Evolutionary conservation across 345 rosid species (phyloP).

Genomic region (Rubroshorea leprosula): DNA sequence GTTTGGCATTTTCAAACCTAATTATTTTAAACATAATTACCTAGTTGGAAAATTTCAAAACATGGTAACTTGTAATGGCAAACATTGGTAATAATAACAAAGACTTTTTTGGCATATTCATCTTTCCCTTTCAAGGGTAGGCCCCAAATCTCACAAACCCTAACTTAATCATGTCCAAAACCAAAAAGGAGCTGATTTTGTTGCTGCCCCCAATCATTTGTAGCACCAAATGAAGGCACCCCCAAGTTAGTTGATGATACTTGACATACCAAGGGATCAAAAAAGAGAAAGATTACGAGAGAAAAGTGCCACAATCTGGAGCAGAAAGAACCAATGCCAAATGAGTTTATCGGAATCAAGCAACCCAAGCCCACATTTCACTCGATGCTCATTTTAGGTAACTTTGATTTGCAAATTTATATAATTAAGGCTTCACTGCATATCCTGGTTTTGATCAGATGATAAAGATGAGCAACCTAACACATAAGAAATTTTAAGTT

Average conservation of each 20-base stretch:
- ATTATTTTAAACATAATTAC: slow-evolving; percentile 27
- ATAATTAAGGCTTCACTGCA: too few species aligned
- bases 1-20: slow-evolving; percentile 36
- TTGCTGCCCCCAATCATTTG: slow-evolving; percentile 40
- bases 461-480: too few species aligned
- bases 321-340: too few species aligned
- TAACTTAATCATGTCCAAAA: slow-evolving; percentile 19
- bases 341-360: too few species aligned
- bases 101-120: slow-evolving; percentile 37
- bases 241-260: slow-evolving; percentile 25
- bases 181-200: slow-evolving; percentile 25
- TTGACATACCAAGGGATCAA: slow-evolving; percentile 23
- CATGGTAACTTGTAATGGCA: slow-evolving; percentile 51
- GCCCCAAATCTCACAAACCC: slow-evolving; percentile 21
- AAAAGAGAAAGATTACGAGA: slow-evolving; percentile 6
- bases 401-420: too few species aligned
- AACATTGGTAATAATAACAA: slow-evolving; percentile 47
- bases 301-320: too few species aligned
- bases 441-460: too few species aligned
- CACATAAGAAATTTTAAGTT: too few species aligned
- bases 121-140: slow-evolving; percentile 24
- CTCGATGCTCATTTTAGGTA: slow-evolving; percentile 4
- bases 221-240: slow-evolving; percentile 17
- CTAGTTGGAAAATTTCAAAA: slow-evolving; percentile 17
- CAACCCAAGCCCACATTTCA: background rate